phyloP scores from a whole-genome alignment of 495 filamentous ascomycete genomes.

The Aspergillus sclerotiicarbonarius region DNA sequence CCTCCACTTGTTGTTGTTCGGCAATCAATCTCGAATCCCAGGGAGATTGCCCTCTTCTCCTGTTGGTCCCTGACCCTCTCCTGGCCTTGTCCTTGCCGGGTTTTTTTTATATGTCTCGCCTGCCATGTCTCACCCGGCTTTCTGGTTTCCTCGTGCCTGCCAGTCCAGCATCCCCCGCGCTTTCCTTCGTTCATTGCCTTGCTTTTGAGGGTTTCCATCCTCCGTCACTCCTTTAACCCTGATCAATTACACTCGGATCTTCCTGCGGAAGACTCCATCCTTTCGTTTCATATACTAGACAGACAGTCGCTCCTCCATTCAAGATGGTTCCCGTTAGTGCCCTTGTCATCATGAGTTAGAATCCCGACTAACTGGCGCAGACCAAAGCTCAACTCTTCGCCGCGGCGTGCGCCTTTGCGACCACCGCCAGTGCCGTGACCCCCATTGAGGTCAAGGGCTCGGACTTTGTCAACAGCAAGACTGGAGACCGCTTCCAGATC shows the following conservation, averaged over 20 bases:
- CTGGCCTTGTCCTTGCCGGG: background rate
- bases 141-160: slow-evolving; percentile 1
- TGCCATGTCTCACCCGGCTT: background rate
- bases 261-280: slow-evolving; percentile 16
- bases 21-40: background rate
- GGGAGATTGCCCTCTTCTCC: background rate
- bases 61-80: background rate
- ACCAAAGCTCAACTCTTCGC: slow-evolving; percentile 37
- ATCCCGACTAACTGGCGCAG: slow-evolving; percentile 15
- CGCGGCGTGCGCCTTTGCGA: slow-evolving; percentile 41
- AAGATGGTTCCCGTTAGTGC: slow-evolving; percentile 16
- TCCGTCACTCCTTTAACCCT: slow-evolving; percentile 3
- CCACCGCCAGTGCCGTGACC: slow-evolving; percentile 64
- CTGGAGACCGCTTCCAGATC: slow-evolving; percentile 79
- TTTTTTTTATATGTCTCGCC: background rate
- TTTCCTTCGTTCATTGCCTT: slow-evolving; percentile 2
- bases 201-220: background rate
- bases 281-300: slow-evolving; percentile 5
- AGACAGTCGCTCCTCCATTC: background rate
- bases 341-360: slow-evolving; percentile 1
- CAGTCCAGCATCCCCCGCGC: background rate
- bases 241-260: slow-evolving; percentile 9
- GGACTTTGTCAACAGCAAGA: slow-evolving; percentile 80
- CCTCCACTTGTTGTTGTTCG: background rate
- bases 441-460: slow-evolving; percentile 70